Percentiles rank a stretch among this genome's conserved stretches.
phyloP scores from a whole-genome alignment of 306 rosid species.

The Castanea mollissima region DNA sequence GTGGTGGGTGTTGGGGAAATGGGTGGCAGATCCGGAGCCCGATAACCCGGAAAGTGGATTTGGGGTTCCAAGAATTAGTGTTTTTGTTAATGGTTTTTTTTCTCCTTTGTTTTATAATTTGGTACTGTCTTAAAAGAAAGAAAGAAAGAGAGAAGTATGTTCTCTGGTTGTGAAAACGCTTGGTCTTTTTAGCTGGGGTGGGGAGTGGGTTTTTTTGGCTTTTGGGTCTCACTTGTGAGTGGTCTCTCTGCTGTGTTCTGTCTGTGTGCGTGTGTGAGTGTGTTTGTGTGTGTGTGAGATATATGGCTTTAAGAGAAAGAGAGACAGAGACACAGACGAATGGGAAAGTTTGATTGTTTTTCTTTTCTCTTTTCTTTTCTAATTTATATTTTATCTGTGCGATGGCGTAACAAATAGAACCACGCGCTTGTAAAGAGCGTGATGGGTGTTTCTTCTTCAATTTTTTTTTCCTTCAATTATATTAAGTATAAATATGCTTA shows the following conservation, averaged over 20 bases:
- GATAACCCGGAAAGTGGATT: constrained; percentile 43
- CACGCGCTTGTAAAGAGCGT: constrained; percentile 11
- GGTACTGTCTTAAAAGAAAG: not conserved
- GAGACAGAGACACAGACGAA: not conserved
- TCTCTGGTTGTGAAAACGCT: not conserved
- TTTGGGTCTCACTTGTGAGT: not conserved
- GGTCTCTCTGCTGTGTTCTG: not conserved
- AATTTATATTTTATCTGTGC: not conserved
- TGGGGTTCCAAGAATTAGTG: constrained; percentile 27
- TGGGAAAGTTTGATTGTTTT: not conserved
- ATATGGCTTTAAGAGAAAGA: too few species aligned
- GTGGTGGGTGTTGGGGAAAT: constrained; percentile 33
- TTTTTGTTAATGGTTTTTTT: too few species aligned
- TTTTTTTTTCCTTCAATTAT: too few species aligned
- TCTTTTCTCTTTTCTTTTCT: not conserved
- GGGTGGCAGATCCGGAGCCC: constrained; percentile 52
- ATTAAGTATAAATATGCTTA: too few species aligned
- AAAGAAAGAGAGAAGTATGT: not conserved
- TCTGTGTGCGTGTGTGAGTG: not conserved
- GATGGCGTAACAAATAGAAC: too few species aligned
- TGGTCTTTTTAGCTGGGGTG: not conserved
- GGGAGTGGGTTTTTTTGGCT: not conserved
- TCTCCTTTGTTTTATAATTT: too few species aligned
- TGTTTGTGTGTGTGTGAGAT: not conserved
- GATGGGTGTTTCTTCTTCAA: not conserved